Evolutionary conservation across 345 rosid genomes (phyloP).

Genomic region (Tarenaya hassleriana): DNA sequence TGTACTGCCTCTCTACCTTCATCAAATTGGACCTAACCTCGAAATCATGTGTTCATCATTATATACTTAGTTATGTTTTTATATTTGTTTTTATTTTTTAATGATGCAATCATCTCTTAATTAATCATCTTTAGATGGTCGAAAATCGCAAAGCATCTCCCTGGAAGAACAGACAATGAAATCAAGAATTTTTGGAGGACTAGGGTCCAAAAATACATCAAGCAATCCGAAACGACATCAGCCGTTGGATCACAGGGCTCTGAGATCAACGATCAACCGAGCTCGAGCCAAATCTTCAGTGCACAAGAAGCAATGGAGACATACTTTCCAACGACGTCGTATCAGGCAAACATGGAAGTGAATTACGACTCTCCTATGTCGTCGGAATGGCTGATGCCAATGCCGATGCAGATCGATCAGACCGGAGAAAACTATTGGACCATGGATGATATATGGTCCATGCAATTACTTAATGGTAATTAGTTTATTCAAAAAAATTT

Average conservation of each 20-base stretch:
- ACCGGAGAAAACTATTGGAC: conserved; percentile 65
- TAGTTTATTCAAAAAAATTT: no score
- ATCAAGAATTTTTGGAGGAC: conserved; percentile 98
- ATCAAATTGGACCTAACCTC: conserved; percentile 15
- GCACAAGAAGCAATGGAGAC: conserved; percentile 34
- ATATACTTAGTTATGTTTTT: no score
- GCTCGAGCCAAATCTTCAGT: conserved; percentile 43
- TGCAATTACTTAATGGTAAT: conserved; percentile 55
- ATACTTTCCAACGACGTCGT: conserved; percentile 42
- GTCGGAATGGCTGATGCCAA: no score
- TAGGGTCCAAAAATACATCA: conserved; percentile 81
- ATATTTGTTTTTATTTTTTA: no score
- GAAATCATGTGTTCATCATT: conserved; percentile 2
- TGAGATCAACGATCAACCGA: conserved; percentile 38
- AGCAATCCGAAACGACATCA: conserved; percentile 41
- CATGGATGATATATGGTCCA: conserved; percentile 83
- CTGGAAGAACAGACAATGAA: conserved; percentile 97
- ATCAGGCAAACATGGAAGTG: conserved; percentile 26
- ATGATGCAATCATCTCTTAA: not conserved
- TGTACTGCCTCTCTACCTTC: conserved; percentile 23
- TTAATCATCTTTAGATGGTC: conserved; percentile 53
- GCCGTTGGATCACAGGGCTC: conserved; percentile 36
- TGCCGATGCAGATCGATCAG: conserved; percentile 31
- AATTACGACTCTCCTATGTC: conserved; percentile 22
- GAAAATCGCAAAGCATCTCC: conserved; percentile 89